phyloP scores from a whole-genome alignment of 768 basidiomycete genomes.

The Agaricus subrufescens region DNA sequence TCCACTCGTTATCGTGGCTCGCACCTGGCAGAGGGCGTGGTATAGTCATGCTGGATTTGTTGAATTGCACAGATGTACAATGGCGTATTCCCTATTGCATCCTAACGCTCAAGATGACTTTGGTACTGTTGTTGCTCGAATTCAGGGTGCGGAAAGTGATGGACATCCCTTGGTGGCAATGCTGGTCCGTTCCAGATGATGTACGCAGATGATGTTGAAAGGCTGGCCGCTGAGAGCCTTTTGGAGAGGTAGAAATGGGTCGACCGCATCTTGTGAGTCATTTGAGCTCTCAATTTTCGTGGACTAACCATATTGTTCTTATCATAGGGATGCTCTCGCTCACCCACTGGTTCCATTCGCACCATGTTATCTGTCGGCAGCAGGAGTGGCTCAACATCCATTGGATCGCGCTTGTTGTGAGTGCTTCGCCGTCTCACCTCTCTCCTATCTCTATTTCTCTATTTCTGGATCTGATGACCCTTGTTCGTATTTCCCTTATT shows the following conservation, averaged over 20 bases:
- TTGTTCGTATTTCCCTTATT: too few relatives aligned
- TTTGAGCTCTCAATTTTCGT: slow-evolving; percentile 2
- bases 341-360: slow-evolving; percentile 55
- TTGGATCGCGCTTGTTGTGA: slow-evolving; percentile 62
- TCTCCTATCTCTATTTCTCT: too few relatives aligned
- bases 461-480: too few relatives aligned
- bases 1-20: slow-evolving; percentile 84
- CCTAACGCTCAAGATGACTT: slow-evolving; percentile 81
- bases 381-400: slow-evolving; percentile 34
- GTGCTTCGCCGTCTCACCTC: too few relatives aligned
- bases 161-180: slow-evolving; percentile 58
- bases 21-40: slow-evolving; percentile 79
- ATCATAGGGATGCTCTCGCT: slow-evolving; percentile 64
- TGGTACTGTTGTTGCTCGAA: slow-evolving; percentile 75
- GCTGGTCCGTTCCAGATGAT: slow-evolving; percentile 85
- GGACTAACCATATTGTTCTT: not conserved
- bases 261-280: slow-evolving; percentile 80
- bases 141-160: slow-evolving; percentile 47
- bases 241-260: slow-evolving; percentile 89
- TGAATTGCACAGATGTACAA: slow-evolving; percentile 84
- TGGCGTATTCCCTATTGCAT: slow-evolving; percentile 77
- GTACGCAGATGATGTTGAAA: slow-evolving; percentile 86
- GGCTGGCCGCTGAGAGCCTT: slow-evolving; percentile 85
- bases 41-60: slow-evolving; percentile 78
- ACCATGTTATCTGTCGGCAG: slow-evolving; percentile 62